phyloP scores from a whole-genome alignment of 2,329 filamentous ascomycete species.

The Scedosporium apiospermum region DNA sequence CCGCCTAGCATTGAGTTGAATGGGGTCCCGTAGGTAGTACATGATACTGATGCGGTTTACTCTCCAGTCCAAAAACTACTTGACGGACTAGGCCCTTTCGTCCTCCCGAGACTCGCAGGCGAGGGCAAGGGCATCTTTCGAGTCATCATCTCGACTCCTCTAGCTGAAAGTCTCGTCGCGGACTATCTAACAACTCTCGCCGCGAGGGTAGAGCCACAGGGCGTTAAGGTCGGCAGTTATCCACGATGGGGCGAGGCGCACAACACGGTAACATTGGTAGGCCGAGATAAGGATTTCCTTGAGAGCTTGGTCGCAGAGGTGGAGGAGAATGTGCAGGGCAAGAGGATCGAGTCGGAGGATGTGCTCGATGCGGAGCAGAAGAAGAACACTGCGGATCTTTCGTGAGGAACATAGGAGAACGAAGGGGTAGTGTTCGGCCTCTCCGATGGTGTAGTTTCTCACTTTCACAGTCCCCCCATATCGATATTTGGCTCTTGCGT shows the following conservation, averaged over 20 bases:
- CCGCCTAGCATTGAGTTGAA: not conserved
- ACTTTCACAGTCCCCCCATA: not conserved
- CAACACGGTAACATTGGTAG: conserved; percentile 87
- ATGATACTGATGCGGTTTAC: not conserved
- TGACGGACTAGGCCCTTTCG: conserved; percentile 60
- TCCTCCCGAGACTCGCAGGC: conserved; percentile 64
- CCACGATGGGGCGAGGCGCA: conserved; percentile 79
- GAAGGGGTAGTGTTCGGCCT: not conserved
- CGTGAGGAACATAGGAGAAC: not conserved
- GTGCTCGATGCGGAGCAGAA: conserved; percentile 47
- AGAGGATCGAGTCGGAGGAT: conserved; percentile 60
- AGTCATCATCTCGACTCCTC: conserved; percentile 75
- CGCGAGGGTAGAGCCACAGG: conserved; percentile 58
- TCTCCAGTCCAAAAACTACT: conserved; percentile 60
- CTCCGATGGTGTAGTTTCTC: not conserved
- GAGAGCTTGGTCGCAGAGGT: conserved; percentile 62
- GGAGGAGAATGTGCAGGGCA: conserved; percentile 64
- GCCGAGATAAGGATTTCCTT: conserved; percentile 63
- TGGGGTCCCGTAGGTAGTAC: not conserved
- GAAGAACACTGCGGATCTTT: not conserved
- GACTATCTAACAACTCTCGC: conserved; percentile 75
- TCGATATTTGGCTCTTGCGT: not conserved
- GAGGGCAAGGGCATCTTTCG: conserved; percentile 73
- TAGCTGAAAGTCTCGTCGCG: conserved; percentile 79
- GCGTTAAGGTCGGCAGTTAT: conserved; percentile 92